Base-by-base conservation (phyloP, 2,329 filamentous ascomycete species). In the Canariomyces notabilis region DNA sequence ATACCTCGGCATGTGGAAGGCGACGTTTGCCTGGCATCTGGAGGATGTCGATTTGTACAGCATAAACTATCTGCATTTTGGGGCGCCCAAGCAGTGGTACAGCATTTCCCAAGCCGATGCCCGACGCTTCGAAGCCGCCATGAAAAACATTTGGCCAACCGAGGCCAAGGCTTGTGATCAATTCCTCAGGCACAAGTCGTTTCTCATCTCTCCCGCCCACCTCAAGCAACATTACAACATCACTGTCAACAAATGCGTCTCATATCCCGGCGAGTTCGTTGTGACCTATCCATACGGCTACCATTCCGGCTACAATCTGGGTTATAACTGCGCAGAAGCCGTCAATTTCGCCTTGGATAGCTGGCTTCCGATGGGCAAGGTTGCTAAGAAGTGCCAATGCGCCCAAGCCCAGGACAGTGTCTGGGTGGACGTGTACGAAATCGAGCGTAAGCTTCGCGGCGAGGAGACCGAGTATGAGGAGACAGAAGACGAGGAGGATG, bases 1-100 rank as follows among this genome's bases (percentile, higher is more conserved):
- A 2, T 98, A 98, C 62, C 76, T 98, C 49, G 93, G 93, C 35
- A 98, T 98, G 93, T 98, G 93, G 93, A 97, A 97, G 67, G 91
- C 93, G 11, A 97, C 93, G 0, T 98, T 98, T 64, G 93, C 93
- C 7, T 98, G 93, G 93, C 93, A 98, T 76, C 71, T 98, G 43
- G 93, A 98, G 64, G 93, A 98, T 64, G 91, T 98, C 34, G 93
- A 98, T 70, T 79, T 98, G 4, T 98, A 98, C 80, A 97, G 90
- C 65, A 98, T 98, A 76, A 98, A 98, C 70, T 98, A 96, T 65
- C 89, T 98, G 49, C 93, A 98, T 62, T 98, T 98, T 64, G 93
- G 93, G 44, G 93, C 93, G 1, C 93, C 93, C 0, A 98, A 98
- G 68, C 93, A 98, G 65, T 98, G 93, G 93, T 98, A 98, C 70